Evolutionary conservation across 257 asterid species (phyloP).

Genomic region (Ajuga chamaepitys): DNA sequence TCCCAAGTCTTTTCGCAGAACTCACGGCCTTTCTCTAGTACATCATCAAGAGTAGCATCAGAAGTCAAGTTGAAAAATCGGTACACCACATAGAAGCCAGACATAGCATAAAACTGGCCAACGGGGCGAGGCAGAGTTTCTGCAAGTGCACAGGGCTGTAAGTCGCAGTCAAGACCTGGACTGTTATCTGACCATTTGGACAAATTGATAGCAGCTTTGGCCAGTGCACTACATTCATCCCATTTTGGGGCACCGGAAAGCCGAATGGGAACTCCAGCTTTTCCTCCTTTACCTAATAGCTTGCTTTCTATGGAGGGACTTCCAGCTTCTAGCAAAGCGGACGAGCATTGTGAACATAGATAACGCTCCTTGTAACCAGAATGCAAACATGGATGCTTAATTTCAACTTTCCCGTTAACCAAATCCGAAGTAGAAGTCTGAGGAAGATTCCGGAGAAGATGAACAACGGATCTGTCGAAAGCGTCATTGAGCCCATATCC

Average conservation of each 20-base stretch:
- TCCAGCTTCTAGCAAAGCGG: conserved; percentile 39
- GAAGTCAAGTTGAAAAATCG: conserved; percentile 61
- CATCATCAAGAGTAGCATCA: conserved; percentile 61
- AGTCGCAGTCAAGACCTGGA: conserved; percentile 62
- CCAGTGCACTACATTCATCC: conserved; percentile 82
- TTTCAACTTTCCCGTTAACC: conserved; percentile 43
- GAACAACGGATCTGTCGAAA: conserved; percentile 83
- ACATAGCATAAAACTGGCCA: conserved; percentile 87
- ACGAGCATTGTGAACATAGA: conserved; percentile 59
- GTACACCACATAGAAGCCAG: conserved; percentile 90
- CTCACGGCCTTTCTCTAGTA: conserved; percentile 67
- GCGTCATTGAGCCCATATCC: conserved; percentile 98
- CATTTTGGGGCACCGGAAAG: conserved; percentile 81
- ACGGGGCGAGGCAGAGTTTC: conserved; percentile 67
- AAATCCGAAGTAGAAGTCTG: conserved; percentile 43
- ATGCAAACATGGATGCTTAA: conserved; percentile 90
- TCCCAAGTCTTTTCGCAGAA: conserved; percentile 77
- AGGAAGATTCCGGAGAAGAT: conserved; percentile 61
- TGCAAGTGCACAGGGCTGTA: conserved; percentile 83
- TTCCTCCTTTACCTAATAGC: conserved; percentile 33
- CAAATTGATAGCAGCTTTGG: conserved; percentile 64
- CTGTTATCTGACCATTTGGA: conserved; percentile 73
- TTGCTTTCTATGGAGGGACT: conserved; percentile 42
- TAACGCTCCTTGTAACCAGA: conserved; percentile 71
- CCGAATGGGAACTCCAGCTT: conserved; percentile 44